Percentiles rank a stretch among this genome's conserved stretches.
These are phyloP conservation scores for Thermochaetoides thermophila DNA, from an alignment of 495 filamentous ascomycete species.

Conservation along the genomic window DNA sequence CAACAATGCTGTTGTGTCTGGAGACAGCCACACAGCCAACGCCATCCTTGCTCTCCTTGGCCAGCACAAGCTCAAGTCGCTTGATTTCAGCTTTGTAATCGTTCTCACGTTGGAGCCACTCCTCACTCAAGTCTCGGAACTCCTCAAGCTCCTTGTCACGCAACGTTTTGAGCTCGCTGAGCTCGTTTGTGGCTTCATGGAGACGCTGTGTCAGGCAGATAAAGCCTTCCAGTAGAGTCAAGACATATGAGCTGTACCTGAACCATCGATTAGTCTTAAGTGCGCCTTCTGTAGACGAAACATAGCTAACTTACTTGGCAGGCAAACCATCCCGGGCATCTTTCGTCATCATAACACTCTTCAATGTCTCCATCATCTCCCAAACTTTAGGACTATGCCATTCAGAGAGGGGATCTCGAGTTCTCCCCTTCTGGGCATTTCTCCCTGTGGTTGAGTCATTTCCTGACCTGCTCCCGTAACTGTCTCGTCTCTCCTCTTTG, in stretches of 20 bases:
- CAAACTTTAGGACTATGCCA: not conserved
- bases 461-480: too few species aligned
- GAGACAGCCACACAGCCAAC: conserved; percentile 31
- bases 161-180: conserved; percentile 16
- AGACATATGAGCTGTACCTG: conserved; percentile 27
- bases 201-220: conserved; percentile 11
- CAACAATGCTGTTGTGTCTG: conserved; percentile 26
- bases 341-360: not conserved
- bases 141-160: conserved; percentile 25
- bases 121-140: conserved; percentile 24
- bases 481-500: too few species aligned
- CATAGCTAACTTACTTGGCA: too few species aligned
- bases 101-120: conserved; percentile 25
- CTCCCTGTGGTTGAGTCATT: too few species aligned
- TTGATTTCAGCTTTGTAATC: conserved; percentile 35
- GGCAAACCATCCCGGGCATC: too few species aligned
- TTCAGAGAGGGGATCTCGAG: conserved; percentile 40
- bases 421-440: conserved; percentile 31
- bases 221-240: conserved; percentile 28
- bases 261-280: not conserved
- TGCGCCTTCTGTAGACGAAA: too few species aligned
- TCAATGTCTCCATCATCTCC: not conserved
- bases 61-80: conserved; percentile 32
- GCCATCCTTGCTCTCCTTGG: conserved; percentile 30
- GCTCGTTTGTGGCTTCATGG: conserved; percentile 7